Evolutionary conservation across 2,329 filamentous ascomycete genomes (phyloP), one percentile per base, ranked within the genome.

Genomic region (Fusarium graminum): DNA sequence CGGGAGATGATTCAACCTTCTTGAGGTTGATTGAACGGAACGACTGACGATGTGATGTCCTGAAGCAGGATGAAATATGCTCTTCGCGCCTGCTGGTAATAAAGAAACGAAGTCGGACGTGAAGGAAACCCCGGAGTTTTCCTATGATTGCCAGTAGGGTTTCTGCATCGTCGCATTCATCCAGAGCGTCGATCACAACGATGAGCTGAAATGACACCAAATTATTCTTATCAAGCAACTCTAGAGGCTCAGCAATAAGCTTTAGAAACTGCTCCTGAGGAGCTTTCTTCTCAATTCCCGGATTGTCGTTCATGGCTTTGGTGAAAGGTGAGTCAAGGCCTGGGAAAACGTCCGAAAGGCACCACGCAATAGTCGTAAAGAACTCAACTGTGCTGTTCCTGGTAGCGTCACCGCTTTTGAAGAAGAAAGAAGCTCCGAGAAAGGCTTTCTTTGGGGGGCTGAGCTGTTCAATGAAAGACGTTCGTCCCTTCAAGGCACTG

Each of bases 371-470:
- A 2, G 61, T 57, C 8, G 41, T 41, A 9, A 55, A 58, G 7
- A 55, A 42, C 4, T 13, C 14, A 3, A 5, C 11, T 5, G 40
- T 57, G 13, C 6, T 43, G 7, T 58, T 58, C 19, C 61, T 47
- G 0, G 57, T 61, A 2, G 52, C 39, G 32, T 62, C 61, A 3
- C 16, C 49, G 4, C 62, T 49, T 3, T 47, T 55, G 19, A 65
- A 58, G 53, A 65, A 65, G 53, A 59, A 65, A 13, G 38, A 58
- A 6, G 53, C 58, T 0, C 53, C 58, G 3, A 63, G 62, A 17
- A 61, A 52, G 4, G 47, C 19, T 1, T 32, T 45, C 0, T 14
- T 13, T 4, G 16, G 30, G 1, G 53, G 19, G 2, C 6, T 11
- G 7, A 17, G 14, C 17, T 9, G 44, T 9, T 7, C 8, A 1